Conservation (phyloP, 139 green algal genomes). For the Nannochloris sp. region DNA sequence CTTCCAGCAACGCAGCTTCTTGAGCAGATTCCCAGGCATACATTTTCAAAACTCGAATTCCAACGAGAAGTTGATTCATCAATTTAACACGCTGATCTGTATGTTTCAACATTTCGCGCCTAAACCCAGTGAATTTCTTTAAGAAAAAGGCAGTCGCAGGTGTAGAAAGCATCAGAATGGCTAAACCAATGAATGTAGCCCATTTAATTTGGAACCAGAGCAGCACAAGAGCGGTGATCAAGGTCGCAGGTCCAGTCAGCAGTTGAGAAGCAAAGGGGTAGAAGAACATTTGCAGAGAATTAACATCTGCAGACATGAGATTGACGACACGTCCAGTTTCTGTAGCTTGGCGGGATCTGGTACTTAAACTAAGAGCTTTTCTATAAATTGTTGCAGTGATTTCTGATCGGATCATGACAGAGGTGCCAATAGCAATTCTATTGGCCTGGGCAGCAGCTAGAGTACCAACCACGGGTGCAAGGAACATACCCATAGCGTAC, state of each 20-base stretch:
- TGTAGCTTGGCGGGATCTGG: conserved; percentile 25
- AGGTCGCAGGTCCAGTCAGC: conserved; percentile 49
- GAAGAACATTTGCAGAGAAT: conserved; percentile 39
- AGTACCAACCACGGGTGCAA: conserved; percentile 36
- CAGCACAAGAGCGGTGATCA: conserved; percentile 69
- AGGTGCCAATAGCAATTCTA: conserved; percentile 27
- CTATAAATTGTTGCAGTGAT: conserved; percentile 85
- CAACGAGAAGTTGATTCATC: conserved; percentile 73
- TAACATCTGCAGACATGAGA: conserved; percentile 47
- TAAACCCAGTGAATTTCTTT: conserved; percentile 48
- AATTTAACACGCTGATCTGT: conserved; percentile 83
- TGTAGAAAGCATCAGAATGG: conserved; percentile 61
- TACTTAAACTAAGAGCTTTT: conserved; percentile 68
- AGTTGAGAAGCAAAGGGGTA: conserved; percentile 42
- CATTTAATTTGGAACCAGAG: conserved; percentile 81
- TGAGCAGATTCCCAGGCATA: conserved; percentile 78
- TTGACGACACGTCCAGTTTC: conserved; percentile 44
- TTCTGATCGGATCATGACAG: conserved; percentile 40
- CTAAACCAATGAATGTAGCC: conserved; percentile 83
- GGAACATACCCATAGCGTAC: conserved; percentile 36
- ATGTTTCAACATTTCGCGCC: conserved; percentile 61
- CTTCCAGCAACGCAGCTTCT: conserved; percentile 34
- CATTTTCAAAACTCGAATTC: conserved; percentile 76
- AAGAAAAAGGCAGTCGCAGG: conserved; percentile 65
- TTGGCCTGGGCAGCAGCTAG: conserved; percentile 24